phyloP scores from a whole-genome alignment of 257 asterid genomes.

The Solanum sejunctum region DNA sequence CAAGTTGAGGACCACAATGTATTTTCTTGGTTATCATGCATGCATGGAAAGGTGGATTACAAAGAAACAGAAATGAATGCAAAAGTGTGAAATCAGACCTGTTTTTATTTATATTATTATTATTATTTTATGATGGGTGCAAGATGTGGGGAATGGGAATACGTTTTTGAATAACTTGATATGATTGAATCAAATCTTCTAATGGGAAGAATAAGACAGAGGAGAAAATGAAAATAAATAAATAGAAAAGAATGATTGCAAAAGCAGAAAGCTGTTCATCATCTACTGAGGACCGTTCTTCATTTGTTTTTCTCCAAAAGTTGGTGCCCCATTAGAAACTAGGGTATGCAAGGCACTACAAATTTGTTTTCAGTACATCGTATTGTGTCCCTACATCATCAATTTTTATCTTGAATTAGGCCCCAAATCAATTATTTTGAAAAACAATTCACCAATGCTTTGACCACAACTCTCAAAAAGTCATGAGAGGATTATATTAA shows the following conservation, averaged over 20 bases:
- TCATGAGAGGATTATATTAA: neutral
- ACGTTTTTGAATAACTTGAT: neutral
- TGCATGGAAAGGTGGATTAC: conserved; percentile 1
- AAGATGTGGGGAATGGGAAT: neutral
- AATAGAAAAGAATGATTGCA: neutral
- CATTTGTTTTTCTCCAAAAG: neutral
- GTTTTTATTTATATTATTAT: neutral
- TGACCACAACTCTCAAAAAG: neutral
- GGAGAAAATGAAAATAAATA: neutral
- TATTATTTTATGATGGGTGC: neutral
- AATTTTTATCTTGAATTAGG: neutral
- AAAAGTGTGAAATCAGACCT: neutral
- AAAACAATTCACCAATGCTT: neutral
- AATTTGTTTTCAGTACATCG: neutral
- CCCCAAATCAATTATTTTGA: neutral
- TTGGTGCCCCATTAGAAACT: neutral
- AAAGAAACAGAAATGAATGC: neutral
- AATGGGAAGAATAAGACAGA: neutral
- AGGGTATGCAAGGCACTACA: conserved; percentile 1
- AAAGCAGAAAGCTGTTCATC: conserved; percentile 1
- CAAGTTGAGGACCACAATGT: neutral
- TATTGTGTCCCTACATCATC: neutral
- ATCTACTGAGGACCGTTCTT: neutral
- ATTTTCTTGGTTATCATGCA: neutral
- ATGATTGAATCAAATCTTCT: neutral